These are phyloP conservation scores for Pseudogymnoascus sp. DNA, from an alignment of 2,329 filamentous ascomycete species.

Conservation along the genomic window DNA sequence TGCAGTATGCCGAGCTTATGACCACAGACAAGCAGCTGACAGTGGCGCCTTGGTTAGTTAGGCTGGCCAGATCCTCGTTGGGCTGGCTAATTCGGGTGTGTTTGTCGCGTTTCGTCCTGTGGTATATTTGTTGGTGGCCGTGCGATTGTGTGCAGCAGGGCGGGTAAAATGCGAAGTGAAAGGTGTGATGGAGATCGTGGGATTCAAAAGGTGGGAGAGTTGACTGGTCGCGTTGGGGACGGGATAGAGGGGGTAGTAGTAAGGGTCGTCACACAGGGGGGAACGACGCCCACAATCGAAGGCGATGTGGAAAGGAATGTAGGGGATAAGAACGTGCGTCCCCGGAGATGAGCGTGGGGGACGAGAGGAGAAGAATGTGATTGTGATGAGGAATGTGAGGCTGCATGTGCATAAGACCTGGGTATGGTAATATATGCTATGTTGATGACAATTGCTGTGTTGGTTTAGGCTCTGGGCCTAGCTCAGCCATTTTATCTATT, in stretches of 20 bases:
- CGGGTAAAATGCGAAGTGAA: background rate
- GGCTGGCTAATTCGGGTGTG: background rate
- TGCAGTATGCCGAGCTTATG: slow-evolving; percentile 8
- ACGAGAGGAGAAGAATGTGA: background rate
- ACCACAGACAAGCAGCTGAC: background rate
- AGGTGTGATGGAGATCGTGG: background rate
- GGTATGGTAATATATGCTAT: background rate
- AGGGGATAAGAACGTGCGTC: background rate
- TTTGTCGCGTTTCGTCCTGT: background rate
- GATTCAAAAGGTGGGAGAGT: slow-evolving; percentile 1
- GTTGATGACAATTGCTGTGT: background rate
- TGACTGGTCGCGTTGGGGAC: background rate
- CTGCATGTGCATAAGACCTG: background rate
- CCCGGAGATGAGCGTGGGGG: background rate
- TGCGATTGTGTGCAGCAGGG: background rate
- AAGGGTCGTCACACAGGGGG: background rate
- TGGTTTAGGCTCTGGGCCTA: background rate
- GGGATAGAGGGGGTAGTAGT: background rate
- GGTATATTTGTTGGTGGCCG: background rate
- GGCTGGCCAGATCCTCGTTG: slow-evolving; percentile 1
- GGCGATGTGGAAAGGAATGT: background rate
- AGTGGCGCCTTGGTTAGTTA: background rate
- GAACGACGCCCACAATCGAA: background rate
- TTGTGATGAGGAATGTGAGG: slow-evolving; percentile 1
- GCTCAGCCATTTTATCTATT: background rate